These are phyloP conservation scores for Cryptomeria japonica DNA, from an alignment of 75 land plant species.

Conservation along the genomic window DNA sequence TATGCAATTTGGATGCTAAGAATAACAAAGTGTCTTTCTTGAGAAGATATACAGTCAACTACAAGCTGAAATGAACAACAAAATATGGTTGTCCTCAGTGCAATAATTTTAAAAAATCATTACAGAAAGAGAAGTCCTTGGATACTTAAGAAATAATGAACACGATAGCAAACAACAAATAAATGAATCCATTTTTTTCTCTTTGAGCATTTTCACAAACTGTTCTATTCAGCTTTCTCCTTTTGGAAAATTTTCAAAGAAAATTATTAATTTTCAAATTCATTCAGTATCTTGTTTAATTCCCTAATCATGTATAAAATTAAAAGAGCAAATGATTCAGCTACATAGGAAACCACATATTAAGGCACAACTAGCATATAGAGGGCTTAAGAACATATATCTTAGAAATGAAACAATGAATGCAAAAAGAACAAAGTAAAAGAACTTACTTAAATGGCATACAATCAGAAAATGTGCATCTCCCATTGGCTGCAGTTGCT, in stretches of 20 bases:
- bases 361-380: background rate
- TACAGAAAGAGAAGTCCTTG: background rate
- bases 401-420: constrained; percentile 9
- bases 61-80: background rate
- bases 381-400: background rate
- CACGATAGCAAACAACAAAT: background rate
- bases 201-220: background rate
- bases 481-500: constrained; percentile 64
- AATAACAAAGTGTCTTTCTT: background rate
- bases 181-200: background rate
- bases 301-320: background rate
- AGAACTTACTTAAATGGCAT: constrained; percentile 85
- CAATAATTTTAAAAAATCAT: background rate
- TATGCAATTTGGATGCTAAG: background rate
- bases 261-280: background rate
- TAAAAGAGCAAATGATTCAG: background rate
- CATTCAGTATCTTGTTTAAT: background rate
- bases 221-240: background rate
- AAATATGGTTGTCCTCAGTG: background rate
- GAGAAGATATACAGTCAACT: background rate
- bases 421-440: background rate
- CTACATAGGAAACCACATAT: background rate
- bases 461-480: constrained; percentile 73
- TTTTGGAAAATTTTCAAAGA: background rate
- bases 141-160: background rate